Percentiles rank a stretch among this genome's conserved stretches.
phyloP scores from a whole-genome alignment of 176 grass and related monocot genomes.

The Eragrostis nindensis region DNA sequence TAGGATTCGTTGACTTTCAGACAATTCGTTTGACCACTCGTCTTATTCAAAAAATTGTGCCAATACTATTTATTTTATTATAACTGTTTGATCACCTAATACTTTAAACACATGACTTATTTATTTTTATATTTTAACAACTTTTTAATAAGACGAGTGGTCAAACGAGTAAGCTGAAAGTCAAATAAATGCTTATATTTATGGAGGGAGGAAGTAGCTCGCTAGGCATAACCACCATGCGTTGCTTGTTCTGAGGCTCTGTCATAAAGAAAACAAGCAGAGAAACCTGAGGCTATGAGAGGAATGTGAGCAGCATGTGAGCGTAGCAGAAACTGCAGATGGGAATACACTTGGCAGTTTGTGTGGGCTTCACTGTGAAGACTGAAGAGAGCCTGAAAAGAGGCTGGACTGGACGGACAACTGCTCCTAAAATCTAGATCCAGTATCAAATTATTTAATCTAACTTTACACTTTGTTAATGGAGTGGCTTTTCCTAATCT shows the following conservation, averaged over 20 bases:
- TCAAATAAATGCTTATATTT: no score
- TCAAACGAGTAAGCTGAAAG: no score
- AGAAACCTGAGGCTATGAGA: not conserved
- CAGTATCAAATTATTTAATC: slow-evolving; percentile 29
- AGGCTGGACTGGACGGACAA: slow-evolving; percentile 14
- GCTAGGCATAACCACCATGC: slow-evolving; percentile 10
- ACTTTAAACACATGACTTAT: no score
- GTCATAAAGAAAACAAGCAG: not conserved
- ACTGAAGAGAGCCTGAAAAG: not conserved
- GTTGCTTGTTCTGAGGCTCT: slow-evolving; percentile 22
- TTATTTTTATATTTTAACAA: no score
- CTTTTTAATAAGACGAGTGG: no score
- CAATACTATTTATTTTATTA: no score
- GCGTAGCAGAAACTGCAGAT: not conserved
- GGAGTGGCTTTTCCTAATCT: slow-evolving; percentile 37
- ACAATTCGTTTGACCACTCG: no score
- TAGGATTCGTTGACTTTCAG: no score
- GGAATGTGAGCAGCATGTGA: slow-evolving; percentile 2
- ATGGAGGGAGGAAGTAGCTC: no score
- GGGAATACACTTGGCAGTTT: slow-evolving; percentile 29
- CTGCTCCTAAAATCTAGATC: slow-evolving; percentile 41
- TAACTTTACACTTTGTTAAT: slow-evolving; percentile 1
- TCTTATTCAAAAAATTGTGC: no score
- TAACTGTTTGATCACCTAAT: no score
- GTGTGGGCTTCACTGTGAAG: slow-evolving; percentile 10